A percentile compares a stretch with the other conserved stretches of the same genome.
phyloP scores from a whole-genome alignment of 1,284 basidiomycete species.

The Microbotryum silenes-acaulis region DNA sequence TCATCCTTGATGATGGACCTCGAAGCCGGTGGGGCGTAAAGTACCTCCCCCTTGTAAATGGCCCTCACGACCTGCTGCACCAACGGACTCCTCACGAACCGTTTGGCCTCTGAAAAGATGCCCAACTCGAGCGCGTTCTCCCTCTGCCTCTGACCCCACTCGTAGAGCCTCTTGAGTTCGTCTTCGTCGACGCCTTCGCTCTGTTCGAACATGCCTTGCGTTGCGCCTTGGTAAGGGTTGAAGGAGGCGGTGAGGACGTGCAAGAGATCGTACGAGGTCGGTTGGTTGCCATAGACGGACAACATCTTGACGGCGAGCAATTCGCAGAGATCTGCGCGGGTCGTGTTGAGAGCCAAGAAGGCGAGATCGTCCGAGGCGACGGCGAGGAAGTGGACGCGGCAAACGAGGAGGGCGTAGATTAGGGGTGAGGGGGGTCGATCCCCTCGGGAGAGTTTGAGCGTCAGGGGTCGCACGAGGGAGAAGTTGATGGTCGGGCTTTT shows the following conservation, averaged over 20 bases:
- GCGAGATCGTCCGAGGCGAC: constrained; percentile 27
- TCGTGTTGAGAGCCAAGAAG: constrained; percentile 26
- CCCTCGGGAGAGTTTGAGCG: constrained; percentile 13
- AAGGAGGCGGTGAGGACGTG: constrained; percentile 56
- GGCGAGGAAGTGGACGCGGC: constrained; percentile 27
- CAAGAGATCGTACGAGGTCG: constrained; percentile 60
- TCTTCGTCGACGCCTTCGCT: constrained; percentile 16
- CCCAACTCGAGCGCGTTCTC: constrained; percentile 33
- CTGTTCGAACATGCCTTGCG: constrained; percentile 34
- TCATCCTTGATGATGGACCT: constrained; percentile 31
- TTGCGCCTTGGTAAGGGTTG: constrained; percentile 61
- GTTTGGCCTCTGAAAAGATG: constrained; percentile 24
- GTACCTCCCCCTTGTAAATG: constrained; percentile 29
- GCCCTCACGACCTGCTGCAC: constrained; percentile 28
- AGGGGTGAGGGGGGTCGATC: constrained; percentile 23
- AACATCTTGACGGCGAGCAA: constrained; percentile 32
- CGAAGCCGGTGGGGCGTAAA: constrained; percentile 21
- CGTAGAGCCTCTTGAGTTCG: constrained; percentile 16
- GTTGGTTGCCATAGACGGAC: constrained; percentile 6
- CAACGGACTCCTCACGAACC: constrained; percentile 30
- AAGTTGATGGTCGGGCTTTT: constrained; percentile 26
- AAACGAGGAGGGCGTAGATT: constrained; percentile 30
- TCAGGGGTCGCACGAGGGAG: constrained; percentile 30
- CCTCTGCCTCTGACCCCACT: constrained; percentile 20
- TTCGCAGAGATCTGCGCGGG: constrained; percentile 34